Evolutionary conservation across 1,284 basidiomycete species (phyloP), one percentile per base, ranked within the genome.

Genomic region (Paramarasmius palmivorus): DNA sequence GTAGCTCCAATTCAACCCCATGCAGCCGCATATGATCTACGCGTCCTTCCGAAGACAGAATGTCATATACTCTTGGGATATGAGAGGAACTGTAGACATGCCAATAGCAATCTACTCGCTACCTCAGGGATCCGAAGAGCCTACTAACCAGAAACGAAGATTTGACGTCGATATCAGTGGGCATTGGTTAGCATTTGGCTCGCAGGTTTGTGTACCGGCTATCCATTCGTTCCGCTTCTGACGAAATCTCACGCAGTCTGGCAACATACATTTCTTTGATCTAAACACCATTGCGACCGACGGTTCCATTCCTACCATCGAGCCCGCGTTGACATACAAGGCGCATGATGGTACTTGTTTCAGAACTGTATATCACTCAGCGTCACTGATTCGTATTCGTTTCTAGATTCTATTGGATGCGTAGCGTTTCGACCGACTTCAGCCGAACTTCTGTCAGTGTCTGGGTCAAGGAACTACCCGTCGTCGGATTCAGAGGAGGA

Each of bases 101-200:
- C 82, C 86, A 0, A 49, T 83, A 2, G 72, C 70, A 20, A 68
- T 75, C 17, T 78, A 76, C 66, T 53, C 65, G 6, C 46, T 50
- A n/a, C 4, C 37, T 64, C 50, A 56, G 5, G 36, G 38, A 52
- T 15, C 53, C 32, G 29, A 47, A 23, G 67, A 66, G 12, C 58
- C 63, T 46, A 90, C 90, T 17, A 95, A 95, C 65, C 93, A 95
- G 68, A 84, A 82, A 57, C 71, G 88, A 17, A 68, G 73, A 23
- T 95, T 96, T 63, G 91, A 92, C 59, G 66, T 95, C 0, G 92
- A 96, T 64, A 63, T 79, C 14, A 74, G 78, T 49, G 93, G 93
- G 1, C 76, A 73, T 40, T 88, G 82, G 74, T 63, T 96, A 22
- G 78, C 78, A 25, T 72, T 81, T 1, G 94, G 93, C 1, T 85